Evolutionary conservation across 1,139 yeast genomes (phyloP), one percentile per base, ranked within the genome.

Genomic region (Taphrina wiesneri): DNA sequence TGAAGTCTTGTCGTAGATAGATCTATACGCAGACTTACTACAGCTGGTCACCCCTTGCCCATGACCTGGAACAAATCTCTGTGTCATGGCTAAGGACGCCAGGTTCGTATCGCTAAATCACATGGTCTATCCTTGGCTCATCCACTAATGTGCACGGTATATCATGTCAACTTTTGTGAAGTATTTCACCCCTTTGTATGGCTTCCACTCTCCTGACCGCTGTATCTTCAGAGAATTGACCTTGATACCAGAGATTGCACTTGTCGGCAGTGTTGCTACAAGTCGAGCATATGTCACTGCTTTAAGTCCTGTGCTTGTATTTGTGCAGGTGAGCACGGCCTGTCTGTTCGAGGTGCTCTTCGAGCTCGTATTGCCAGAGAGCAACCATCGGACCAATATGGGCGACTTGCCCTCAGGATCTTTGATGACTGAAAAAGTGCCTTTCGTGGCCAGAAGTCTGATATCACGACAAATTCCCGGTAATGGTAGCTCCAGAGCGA

Each of bases 131-230:
- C 46, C 17, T 21, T 11, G 19, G 17, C 46, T 21, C 46, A 21
- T 19, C 9, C 17, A 21, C 21, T 26, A 49, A 13, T 32, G 41
- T 6, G 56, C 56, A 13, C 59, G 59, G 26, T 13, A 54, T 5
- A 41, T 39, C 36, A 39, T 28, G 49, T 60, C 57, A 19, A 60
- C 81, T 64, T 78, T 77, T 3, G 97, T 86, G 13, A 83, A 78
- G 74, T 92, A 92, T 73, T 92, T 88, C 30, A 92, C 97, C 0
- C 99, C 98, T 75, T 92, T 93, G 79, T 86, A 93, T 0, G 96
- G 96, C 72, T 86, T 87, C 83, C 71, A 84, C 72, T 0, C 93
- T 92, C 70, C 82, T 80, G 56, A 4, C 85, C 79, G 69, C 83
- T 81, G 19, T 11, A 92, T 83, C 72, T 86, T 83, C 66, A 92